phyloP scores from a whole-genome alignment of 2,329 filamentous ascomycete species.

The Aulographum hederae region DNA sequence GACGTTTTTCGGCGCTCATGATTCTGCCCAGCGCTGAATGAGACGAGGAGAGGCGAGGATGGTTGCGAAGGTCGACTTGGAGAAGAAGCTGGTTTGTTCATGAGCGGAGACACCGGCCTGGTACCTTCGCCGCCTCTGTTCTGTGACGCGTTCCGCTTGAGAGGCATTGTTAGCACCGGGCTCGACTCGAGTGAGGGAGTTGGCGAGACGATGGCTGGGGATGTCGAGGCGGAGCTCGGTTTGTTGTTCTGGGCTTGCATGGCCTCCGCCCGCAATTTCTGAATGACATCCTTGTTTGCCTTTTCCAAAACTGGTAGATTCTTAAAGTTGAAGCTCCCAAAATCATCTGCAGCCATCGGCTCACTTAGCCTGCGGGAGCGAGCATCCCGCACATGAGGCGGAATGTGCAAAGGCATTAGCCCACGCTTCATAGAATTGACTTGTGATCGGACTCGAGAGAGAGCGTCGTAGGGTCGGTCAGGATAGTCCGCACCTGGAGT shows the following conservation, averaged over 20 bases:
- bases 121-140: constrained; percentile 58
- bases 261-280: constrained; percentile 84
- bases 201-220: constrained; percentile 29
- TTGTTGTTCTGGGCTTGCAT: constrained; percentile 49
- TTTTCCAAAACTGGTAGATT: constrained; percentile 93
- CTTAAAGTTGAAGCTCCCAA: constrained; percentile 93
- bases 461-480: constrained; percentile 83
- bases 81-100: constrained; percentile 64
- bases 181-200: constrained; percentile 64
- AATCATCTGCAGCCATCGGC: constrained; percentile 75
- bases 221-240: constrained; percentile 19
- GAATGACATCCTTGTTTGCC: constrained; percentile 96
- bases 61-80: constrained; percentile 72
- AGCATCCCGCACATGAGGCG: constrained; percentile 82
- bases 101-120: constrained; percentile 73
- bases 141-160: constrained; percentile 69
- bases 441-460: constrained; percentile 76
- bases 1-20: constrained; percentile 82
- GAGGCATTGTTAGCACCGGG: constrained; percentile 60
- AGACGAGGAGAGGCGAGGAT: constrained; percentile 84
- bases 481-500: constrained; percentile 59
- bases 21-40: constrained; percentile 78
- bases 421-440: constrained; percentile 77
- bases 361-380: constrained; percentile 81
- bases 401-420: constrained; percentile 89